Evolutionary conservation across 2,329 filamentous ascomycete species (phyloP).

Genomic region (Neofusicoccum ribis): DNA sequence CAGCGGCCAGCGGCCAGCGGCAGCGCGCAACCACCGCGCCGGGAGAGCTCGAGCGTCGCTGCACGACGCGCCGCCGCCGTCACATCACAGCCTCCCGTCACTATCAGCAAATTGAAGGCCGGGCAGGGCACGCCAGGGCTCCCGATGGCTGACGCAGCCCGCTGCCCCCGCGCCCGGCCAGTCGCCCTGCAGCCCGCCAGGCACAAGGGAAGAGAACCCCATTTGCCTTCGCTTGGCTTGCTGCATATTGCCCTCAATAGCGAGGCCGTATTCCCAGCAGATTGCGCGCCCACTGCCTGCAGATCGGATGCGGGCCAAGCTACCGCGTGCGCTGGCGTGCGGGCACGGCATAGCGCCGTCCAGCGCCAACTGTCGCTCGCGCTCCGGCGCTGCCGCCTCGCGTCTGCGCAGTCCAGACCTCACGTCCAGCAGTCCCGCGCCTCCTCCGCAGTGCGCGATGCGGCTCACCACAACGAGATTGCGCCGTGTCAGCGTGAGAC

Average conservation of each 20-base stretch:
- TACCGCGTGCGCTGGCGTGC: too few relatives aligned
- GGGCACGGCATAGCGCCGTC: too few relatives aligned
- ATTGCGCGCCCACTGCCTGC: constrained; percentile 3
- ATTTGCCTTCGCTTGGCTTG: not conserved
- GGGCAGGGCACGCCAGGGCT: not conserved
- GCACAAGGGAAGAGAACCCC: not conserved
- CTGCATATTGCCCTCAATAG: not conserved
- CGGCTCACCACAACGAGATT: constrained; percentile 5
- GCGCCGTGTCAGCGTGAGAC: constrained; percentile 13
- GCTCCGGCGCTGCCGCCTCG: not conserved
- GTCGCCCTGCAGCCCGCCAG: not conserved
- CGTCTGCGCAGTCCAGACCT: not conserved
- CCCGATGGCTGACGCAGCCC: not conserved
- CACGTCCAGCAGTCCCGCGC: not conserved
- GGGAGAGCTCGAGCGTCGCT: constrained; percentile 5
- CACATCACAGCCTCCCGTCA: constrained; percentile 15
- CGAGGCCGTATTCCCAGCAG: constrained; percentile 6
- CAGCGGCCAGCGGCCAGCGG: not conserved
- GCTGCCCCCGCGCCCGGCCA: not conserved
- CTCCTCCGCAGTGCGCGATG: constrained; percentile 6
- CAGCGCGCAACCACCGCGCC: not conserved
- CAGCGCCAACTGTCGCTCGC: not conserved
- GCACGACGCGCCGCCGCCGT: constrained; percentile 6
- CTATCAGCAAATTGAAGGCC: constrained; percentile 4
- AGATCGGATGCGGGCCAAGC: not conserved